Conservation (phyloP, 345 rosid genomes). For the Crucihimalaya himalaica region DNA sequence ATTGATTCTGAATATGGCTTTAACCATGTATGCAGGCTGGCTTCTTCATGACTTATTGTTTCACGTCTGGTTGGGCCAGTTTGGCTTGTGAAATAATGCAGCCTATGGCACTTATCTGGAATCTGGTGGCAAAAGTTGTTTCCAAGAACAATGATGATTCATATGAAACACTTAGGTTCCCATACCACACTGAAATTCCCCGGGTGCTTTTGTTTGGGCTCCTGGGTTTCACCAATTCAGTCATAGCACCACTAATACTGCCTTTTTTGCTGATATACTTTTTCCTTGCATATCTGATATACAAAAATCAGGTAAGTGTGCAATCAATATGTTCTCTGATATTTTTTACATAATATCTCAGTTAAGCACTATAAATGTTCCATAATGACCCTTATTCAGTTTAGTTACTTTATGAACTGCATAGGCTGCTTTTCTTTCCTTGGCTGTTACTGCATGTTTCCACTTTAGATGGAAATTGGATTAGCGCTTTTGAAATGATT, state of each 20-base stretch:
- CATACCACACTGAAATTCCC: constrained; percentile 88
- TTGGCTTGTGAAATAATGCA: constrained; percentile 78
- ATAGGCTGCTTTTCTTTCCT: too few species aligned
- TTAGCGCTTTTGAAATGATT: neutral
- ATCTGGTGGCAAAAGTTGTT: constrained; percentile 49
- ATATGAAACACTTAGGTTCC: constrained; percentile 52
- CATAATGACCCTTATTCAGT: neutral
- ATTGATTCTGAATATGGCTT: constrained; percentile 29
- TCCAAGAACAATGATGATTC: constrained; percentile 50
- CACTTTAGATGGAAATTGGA: neutral
- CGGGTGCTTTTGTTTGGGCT: constrained; percentile 77
- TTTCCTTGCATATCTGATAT: constrained; percentile 65
- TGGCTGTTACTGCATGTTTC: too few species aligned
- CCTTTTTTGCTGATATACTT: constrained; percentile 80
- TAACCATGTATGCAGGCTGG: constrained; percentile 63
- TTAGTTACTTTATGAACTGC: too few species aligned
- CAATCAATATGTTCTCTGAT: neutral
- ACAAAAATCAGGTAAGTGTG: constrained; percentile 72
- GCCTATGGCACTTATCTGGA: constrained; percentile 57
- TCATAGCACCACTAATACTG: constrained; percentile 80
- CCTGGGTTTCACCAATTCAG: constrained; percentile 81
- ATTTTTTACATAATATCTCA: neutral
- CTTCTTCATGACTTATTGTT: constrained; percentile 87
- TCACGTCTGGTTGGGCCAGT: constrained; percentile 92
- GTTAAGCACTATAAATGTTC: neutral